Evolutionary conservation across 2,329 filamentous ascomycete genomes (phyloP).

Genomic region (Colletotrichum sp.): DNA sequence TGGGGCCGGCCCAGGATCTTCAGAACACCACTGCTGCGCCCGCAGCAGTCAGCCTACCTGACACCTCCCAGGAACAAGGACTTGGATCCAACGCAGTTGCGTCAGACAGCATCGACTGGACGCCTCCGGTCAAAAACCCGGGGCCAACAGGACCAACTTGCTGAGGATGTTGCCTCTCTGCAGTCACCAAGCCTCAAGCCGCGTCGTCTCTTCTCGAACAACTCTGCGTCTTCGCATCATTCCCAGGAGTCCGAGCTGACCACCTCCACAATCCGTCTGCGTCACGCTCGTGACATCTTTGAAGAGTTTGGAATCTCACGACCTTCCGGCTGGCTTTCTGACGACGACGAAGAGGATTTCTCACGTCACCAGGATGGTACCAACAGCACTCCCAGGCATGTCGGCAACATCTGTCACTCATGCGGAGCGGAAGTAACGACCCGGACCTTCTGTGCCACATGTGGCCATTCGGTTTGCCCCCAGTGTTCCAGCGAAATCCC

Average conservation of each 20-base stretch:
- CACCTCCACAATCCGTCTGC: constrained; percentile 39
- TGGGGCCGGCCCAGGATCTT: background rate
- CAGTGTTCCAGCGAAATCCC: constrained; percentile 47
- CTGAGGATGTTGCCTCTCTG: background rate
- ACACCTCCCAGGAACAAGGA: background rate
- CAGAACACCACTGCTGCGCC: background rate
- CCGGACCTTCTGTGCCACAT: constrained; percentile 48
- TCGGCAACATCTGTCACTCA: constrained; percentile 51
- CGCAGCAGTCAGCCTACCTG: background rate
- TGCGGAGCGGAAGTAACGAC: constrained; percentile 48
- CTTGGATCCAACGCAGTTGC: background rate
- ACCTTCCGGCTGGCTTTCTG: constrained; percentile 52
- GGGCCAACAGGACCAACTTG: background rate
- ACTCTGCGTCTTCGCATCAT: constrained; percentile 12
- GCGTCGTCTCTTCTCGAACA: background rate
- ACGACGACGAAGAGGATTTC: constrained; percentile 34
- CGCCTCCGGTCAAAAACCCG: background rate
- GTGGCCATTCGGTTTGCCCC: constrained; percentile 55
- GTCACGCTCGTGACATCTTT: constrained; percentile 53
- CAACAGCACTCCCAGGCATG: constrained; percentile 30
- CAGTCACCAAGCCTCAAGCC: background rate
- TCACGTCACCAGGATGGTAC: constrained; percentile 31
- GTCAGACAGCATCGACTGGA: constrained; percentile 6
- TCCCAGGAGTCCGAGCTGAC: constrained; percentile 29
- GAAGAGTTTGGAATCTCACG: constrained; percentile 49